A percentile compares a stretch with the other conserved stretches of the same genome.
Evolutionary conservation across 371 early-diverging fungal genomes (phyloP).

Genomic region (Rhizopus sp.): DNA sequence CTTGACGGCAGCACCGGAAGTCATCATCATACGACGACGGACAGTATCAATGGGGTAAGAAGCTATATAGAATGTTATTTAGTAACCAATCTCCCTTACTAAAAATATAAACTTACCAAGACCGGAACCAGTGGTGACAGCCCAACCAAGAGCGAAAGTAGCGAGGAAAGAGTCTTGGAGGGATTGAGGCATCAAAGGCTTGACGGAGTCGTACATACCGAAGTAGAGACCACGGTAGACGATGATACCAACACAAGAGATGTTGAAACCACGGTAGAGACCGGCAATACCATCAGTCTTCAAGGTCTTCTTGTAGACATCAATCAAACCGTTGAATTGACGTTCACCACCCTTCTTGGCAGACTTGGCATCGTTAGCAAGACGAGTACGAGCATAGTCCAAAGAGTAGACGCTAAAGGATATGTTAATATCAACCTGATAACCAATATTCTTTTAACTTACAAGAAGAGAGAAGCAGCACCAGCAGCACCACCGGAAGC

Average conservation of each 20-base stretch:
- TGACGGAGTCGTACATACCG: conserved; percentile 80
- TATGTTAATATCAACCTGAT: neutral
- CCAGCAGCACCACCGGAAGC: conserved; percentile 83
- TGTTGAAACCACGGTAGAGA: conserved; percentile 81
- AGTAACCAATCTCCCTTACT: neutral
- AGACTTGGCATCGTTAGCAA: conserved; percentile 76
- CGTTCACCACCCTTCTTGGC: conserved; percentile 70
- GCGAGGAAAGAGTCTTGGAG: conserved; percentile 62
- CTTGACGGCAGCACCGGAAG: conserved; percentile 75
- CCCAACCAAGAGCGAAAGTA: conserved; percentile 71
- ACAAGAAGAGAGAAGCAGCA: conserved; percentile 61
- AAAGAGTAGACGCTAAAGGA: conserved; percentile 67
- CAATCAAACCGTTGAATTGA: conserved; percentile 77
- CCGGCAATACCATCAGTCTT: conserved; percentile 72
- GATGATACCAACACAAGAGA: conserved; percentile 78
- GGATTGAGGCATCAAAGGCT: conserved; percentile 61
- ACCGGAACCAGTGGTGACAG: conserved; percentile 74
- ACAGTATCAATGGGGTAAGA: conserved; percentile 92
- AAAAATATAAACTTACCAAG: conserved; percentile 42
- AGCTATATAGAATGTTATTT: conserved; percentile 29
- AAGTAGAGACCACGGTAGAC: conserved; percentile 85
- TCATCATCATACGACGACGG: conserved; percentile 92
- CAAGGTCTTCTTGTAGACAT: conserved; percentile 74
- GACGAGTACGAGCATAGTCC: conserved; percentile 88
- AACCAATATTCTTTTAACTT: neutral